Evolutionary conservation across 768 basidiomycete species (phyloP).

Genomic region (Pholiota molesta): DNA sequence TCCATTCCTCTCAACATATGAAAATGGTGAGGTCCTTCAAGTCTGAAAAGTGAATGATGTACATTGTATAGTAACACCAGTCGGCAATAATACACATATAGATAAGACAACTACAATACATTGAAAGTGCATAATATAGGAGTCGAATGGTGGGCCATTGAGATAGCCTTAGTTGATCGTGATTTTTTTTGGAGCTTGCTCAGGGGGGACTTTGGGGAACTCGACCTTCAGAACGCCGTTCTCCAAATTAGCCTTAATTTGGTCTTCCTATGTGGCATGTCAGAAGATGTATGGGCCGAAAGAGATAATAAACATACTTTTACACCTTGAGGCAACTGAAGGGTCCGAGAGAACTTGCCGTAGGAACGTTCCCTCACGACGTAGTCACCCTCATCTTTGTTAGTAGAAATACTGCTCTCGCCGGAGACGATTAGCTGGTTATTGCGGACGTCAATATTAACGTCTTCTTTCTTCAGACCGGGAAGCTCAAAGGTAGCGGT

Average conservation of each 20-base stretch:
- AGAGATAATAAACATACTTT: conserved; percentile 39
- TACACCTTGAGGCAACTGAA: conserved; percentile 55
- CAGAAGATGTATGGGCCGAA: conserved; percentile 25
- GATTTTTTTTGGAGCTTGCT: conserved; percentile 33
- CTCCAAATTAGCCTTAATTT: conserved; percentile 42
- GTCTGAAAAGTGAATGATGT: no score
- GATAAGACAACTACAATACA: no score
- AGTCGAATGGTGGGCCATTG: no score
- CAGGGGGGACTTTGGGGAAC: conserved; percentile 47
- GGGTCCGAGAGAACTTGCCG: conserved; percentile 46
- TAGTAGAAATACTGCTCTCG: conserved; percentile 38
- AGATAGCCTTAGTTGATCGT: conserved; percentile 21
- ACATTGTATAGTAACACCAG: no score
- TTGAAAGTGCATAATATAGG: no score
- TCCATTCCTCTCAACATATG: no score
- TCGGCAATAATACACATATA: no score
- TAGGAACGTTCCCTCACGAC: conserved; percentile 53
- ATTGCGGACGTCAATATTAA: conserved; percentile 55
- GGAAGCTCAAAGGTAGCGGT: conserved; percentile 64
- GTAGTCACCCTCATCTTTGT: conserved; percentile 41
- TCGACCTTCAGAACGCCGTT: conserved; percentile 51
- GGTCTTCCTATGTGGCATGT: conserved; percentile 29
- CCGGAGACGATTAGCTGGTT: conserved; percentile 54
- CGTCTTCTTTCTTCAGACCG: conserved; percentile 56
- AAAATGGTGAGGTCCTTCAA: no score